Base-by-base conservation (phyloP, 2,329 filamentous ascomycete genomes). In the Diplocarpon mali region DNA sequence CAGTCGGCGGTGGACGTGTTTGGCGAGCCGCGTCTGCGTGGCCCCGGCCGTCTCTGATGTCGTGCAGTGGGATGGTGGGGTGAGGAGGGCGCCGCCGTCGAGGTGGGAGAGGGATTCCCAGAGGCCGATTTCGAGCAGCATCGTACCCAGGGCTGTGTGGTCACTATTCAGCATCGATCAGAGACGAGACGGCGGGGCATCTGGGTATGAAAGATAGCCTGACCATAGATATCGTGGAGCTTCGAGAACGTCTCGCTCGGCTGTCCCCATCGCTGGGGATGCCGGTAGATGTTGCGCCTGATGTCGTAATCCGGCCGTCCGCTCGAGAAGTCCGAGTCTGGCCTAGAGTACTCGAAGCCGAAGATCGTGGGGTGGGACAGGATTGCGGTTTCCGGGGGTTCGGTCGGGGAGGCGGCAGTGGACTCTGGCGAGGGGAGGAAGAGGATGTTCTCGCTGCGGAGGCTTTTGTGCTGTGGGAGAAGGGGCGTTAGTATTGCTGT, bases 361-460 rank as follows among this genome's bases (percentile, higher is more conserved):
- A 36, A 20, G 1, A 36, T 17, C n/a, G 11, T 4, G 11, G 35
- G 35, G 7, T 36, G 7, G 6, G 16, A 15, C 3, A 36, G 9
- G 2, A 36, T 17, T 3, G 35, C 16, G 11, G 13, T 12, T 36
- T 36, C 35, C 20, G 35, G 35, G 3, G 16, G 2, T 2, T 36
- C 35, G 5, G 16, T 5, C 6, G 5, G 12, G 16, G 34, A 17
- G 4, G n/a, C 14, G 13, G 35, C 20, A 10, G 7, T 36, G 16
- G 35, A 12, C 35, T 36, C 35, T 36, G 16, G 16, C 13, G 9
- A 11, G 1, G 35, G 35, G 9, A 36, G 14, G 35, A 36, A 36
- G 4, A 40, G 24, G 14, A 40, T 40, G 38, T 40, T 40, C 20
- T 40, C 38, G 38, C 20, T 29, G 24, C 38, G 38, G 9, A 40